Evolutionary conservation across 2,329 filamentous ascomycete genomes (phyloP).

Genomic region (Pestalotiopsis sp.): DNA sequence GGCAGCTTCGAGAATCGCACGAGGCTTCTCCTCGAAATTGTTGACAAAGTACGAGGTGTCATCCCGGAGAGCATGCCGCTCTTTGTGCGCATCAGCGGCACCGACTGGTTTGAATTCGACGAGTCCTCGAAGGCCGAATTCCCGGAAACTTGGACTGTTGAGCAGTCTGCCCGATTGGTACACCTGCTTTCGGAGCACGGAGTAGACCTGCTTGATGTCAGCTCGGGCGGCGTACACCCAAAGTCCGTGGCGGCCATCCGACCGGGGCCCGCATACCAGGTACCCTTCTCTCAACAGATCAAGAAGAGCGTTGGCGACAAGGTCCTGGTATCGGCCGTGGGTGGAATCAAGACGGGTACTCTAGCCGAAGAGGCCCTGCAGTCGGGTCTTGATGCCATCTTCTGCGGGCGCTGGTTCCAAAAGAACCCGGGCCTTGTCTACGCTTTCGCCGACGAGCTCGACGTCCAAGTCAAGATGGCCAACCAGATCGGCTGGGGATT

Average conservation of each 20-base stretch:
- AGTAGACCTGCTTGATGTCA: conserved; percentile 72
- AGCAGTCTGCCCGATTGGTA: conserved; percentile 63
- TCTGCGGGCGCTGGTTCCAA: conserved; percentile 57
- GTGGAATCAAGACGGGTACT: conserved; percentile 46
- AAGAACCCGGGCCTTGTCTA: conserved; percentile 63
- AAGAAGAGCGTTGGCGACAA: conserved; percentile 69
- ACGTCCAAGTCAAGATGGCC: conserved; percentile 46
- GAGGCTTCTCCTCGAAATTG: conserved; percentile 68
- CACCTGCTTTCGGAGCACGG: conserved; percentile 61
- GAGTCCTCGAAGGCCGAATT: conserved; percentile 35
- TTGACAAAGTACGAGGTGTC: conserved; percentile 61
- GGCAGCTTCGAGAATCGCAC: conserved; percentile 73
- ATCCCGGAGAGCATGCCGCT: conserved; percentile 69
- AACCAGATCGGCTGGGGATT: conserved; percentile 61
- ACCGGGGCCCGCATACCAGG: conserved; percentile 65
- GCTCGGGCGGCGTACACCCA: conserved; percentile 62
- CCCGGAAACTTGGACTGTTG: conserved; percentile 61
- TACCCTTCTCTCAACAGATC: conserved; percentile 64
- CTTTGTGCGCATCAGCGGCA: conserved; percentile 67
- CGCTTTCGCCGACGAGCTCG: conserved; percentile 57
- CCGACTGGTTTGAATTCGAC: conserved; percentile 68
- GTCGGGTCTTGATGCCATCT: conserved; percentile 48
- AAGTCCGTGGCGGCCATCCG: conserved; percentile 49
- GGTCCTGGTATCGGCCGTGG: conserved; percentile 56
- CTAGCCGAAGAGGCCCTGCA: conserved; percentile 51